Evolutionary conservation across 176 grass and related monocot species (phyloP), one percentile per base, ranked within the genome.

Genomic region (Puya raimondii): DNA sequence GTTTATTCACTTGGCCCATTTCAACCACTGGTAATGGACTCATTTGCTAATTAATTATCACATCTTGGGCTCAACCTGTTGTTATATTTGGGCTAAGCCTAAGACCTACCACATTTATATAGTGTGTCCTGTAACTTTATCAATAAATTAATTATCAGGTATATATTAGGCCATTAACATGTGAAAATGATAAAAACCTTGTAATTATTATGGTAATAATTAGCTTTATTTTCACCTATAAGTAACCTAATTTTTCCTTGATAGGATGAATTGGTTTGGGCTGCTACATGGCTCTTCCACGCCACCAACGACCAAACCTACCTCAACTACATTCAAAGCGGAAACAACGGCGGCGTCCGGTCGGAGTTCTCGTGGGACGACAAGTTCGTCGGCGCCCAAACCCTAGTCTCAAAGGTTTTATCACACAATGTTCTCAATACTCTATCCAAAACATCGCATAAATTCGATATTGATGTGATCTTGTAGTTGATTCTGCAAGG

Each of bases 241-340:
- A n/a, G n/a, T n/a, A n/a, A 48, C 11, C 56, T 65, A 2, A 63
- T 64, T n/a, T 49, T 42, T 15, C 20, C 27, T 58, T 11, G 15
- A 69, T 78, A 91, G 88, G 92, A 96, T 79, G 88, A 96, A 63
- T 75, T 91, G 71, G 56, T 84, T 16, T 96, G 92, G 88, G 86
- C 86, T 11, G 79, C 88, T 3, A 76, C 66, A 10, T 91, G 88
- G 92, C 92, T 96, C 12, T 84, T 76, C 73, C 65, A 63, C 1
- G 84, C 88, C 58, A 96, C 92, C 65, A 72, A 71, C 1, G 73
- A 77, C 11, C 27, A 82, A 9, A 50, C 70, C 2, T 87, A 91
- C 86, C 64, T 64, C 15, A 50, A 21, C 4, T 78, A 70, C 83
- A 80, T 96, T 59, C 2, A 48, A 47, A 27, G 17, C 23, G 52